Conservation (phyloP, 768 basidiomycete species). For the Lactarius indigo region DNA sequence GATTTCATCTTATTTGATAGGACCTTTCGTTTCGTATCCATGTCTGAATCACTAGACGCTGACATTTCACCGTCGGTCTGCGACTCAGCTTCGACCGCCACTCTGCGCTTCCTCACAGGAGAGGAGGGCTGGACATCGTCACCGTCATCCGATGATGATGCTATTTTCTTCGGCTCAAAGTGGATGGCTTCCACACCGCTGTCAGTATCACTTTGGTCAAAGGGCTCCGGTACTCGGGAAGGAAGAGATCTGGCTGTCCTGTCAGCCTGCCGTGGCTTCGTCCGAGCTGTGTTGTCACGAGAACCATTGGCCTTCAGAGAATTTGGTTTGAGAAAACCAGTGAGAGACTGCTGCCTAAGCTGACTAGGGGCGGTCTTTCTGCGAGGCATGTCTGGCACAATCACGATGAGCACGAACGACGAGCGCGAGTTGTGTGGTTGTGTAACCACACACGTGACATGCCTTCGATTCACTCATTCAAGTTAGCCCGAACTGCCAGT, state of each 20-base stretch:
- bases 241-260: neutral
- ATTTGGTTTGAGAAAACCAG: conserved; percentile 8
- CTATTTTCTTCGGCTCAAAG: conserved; percentile 39
- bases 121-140: conserved; percentile 30
- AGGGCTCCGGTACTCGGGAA: neutral
- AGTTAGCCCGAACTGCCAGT: neutral
- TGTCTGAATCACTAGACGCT: conserved; percentile 10
- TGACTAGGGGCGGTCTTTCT: conserved; percentile 2
- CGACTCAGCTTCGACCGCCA: conserved; percentile 12
- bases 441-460: neutral
- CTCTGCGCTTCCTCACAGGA: conserved; percentile 26
- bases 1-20: neutral
- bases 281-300: neutral
- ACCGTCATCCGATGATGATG: conserved; percentile 23
- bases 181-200: conserved; percentile 50
- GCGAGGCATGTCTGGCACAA: conserved; percentile 7
- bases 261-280: neutral
- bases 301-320: neutral
- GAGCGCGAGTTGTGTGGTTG: neutral
- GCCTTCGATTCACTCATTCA: neutral
- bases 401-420: no score
- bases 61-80: neutral
- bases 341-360: conserved; percentile 11
- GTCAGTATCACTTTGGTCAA: conserved; percentile 4
- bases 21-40: neutral